Base-by-base conservation (phyloP, 306 rosid species). In the Sindora glabra region DNA sequence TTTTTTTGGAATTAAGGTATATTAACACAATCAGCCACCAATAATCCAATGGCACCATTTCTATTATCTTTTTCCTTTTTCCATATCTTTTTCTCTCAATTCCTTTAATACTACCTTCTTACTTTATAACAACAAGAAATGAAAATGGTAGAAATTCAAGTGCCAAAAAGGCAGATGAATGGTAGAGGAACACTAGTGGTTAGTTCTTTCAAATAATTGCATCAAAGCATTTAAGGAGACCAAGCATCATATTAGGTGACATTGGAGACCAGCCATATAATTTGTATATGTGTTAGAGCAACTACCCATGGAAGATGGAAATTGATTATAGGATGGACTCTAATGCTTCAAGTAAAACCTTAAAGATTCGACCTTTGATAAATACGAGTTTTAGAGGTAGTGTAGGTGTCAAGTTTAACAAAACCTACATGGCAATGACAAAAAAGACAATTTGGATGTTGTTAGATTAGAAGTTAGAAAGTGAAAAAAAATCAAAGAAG, bases 381-480 rank as follows among this genome's bases (percentile, higher is more conserved):
- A 80, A 75, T 70, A 75, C 65, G 55, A 73, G 66, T 6, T 79
- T 77, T 76, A 84, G 86, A 44, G 69, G 70, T 37, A 66, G 50
- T 12, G 77, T 65, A 8, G 78, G 40, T 41, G 26, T 67, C 11
- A 81, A 82, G 6, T 77, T 74, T 8, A 80, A 56, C 29, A 44
- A 83, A 80, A 27, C 47, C n/a, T 82, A 78, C 74, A 79, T 86
- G 10, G 79, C 70, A 13, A 14, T 80, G 24, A 42, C 71, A 25
- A 86, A 86, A 94, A 92, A 24, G 77, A 70, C 15, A 86, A 86
- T 77, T 68, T 85, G 25, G 98, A 92, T 8, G 57, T 70, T 27
- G 80, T 81, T 32, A 83, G 41, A 84, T 89, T 77, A 94, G 95
- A 4, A 83, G 95, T 78, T 86, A 96, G 99, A 92, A 78, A 70